Evolutionary conservation across 805 yeast species (phyloP), one percentile per base, ranked within the genome.

Genomic region (Lachancea cidri): DNA sequence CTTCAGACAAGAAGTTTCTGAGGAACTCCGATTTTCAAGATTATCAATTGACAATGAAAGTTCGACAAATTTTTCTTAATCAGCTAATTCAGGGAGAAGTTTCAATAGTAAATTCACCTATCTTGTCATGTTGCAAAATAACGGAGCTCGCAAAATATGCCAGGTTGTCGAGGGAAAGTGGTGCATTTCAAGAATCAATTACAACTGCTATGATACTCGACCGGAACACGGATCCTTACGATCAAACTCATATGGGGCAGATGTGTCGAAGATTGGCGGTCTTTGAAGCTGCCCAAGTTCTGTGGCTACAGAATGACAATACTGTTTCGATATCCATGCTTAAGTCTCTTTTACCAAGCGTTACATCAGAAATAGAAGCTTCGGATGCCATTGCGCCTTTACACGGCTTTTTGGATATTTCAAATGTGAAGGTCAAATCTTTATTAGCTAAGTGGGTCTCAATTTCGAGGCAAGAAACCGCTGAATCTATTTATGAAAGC

Each of bases 361-460:
- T 7, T 17, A 29, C 6, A 13, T 25, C 22, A 5, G 29, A 29
- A 15, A 35, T 32, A 14, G 18, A 17, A 5, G 32, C 7, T 14
- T 24, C 4, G 4, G 27, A 24, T 25, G 38, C 22, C 17, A 14
- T 17, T 15, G 24, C 17, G 14, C 14, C 18, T 6, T 6, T 15
- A 14, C 15, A 35, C 13, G 9, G 19, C 4, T 18, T n/a, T 29
- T 22, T 31, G 2, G 33, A 35, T n/a, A 17, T 41, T 9, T 17
- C 39, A 8, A 41, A 48, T 4, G 57, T 63, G 6, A 45, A 52
- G 8, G 30, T 61, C 47, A 75, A 50, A 49, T 70, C 71, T 9
- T 50, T 58, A 5, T 50, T 83, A 30, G 81, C 81, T 0, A 70
- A 74, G 35, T 88, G 96, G 96, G 63, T 78, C 27, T 72, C 86